A percentile compares a stretch with the other conserved stretches of the same genome.
Conservation (phyloP, 192 early-diverging fungal species). For the Entomortierella beljakovae region DNA sequence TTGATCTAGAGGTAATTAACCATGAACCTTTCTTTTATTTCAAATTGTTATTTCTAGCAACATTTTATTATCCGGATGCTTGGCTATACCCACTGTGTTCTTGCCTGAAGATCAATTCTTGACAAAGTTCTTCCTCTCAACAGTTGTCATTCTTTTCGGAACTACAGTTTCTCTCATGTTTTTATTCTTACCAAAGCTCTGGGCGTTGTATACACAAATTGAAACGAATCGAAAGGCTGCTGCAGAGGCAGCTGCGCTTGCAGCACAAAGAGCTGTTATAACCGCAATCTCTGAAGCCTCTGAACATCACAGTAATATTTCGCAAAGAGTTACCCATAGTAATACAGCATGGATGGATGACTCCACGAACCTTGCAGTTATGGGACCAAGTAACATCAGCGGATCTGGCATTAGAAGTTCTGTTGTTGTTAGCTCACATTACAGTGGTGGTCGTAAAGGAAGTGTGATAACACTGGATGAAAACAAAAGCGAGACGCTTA, state of each 20-base stretch:
- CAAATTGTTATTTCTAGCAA: constrained; percentile 25
- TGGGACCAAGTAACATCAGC: not conserved
- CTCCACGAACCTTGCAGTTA: not conserved
- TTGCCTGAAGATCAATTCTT: constrained; percentile 56
- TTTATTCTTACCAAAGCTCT: constrained; percentile 60
- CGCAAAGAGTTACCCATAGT: constrained; percentile 20
- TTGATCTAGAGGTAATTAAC: too few species aligned
- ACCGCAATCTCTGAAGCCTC: constrained; percentile 9
- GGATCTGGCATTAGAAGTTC: not conserved
- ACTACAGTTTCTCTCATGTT: constrained; percentile 62
- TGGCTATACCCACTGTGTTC: constrained; percentile 48
- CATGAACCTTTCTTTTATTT: too few species aligned
- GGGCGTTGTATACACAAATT: constrained; percentile 49
- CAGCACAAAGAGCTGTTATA: not conserved
- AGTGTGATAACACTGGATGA: constrained; percentile 21
- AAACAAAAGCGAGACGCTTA: constrained; percentile 11
- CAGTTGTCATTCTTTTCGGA: constrained; percentile 57
- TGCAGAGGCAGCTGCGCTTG: not conserved
- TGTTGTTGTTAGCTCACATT: not conserved
- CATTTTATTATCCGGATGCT: constrained; percentile 44
- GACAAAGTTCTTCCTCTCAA: constrained; percentile 60
- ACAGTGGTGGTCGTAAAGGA: constrained; percentile 18
- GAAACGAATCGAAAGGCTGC: not conserved
- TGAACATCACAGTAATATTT: too few species aligned
- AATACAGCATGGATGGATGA: constrained; percentile 15